Evolutionary conservation across 371 early-diverging fungal species (phyloP).

Genomic region (Umbelopsis sp.): DNA sequence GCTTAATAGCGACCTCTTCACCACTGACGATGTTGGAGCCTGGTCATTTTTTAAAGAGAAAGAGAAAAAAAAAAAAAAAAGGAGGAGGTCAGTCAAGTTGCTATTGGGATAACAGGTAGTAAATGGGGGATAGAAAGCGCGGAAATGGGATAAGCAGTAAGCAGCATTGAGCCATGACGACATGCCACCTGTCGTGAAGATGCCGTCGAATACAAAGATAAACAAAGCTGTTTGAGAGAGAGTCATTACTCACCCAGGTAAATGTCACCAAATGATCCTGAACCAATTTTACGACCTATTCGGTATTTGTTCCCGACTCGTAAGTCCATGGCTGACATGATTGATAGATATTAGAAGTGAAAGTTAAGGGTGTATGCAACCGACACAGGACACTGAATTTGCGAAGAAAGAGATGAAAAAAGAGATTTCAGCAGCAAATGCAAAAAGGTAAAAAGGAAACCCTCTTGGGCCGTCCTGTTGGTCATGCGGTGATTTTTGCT

Average conservation of each 20-base stretch:
- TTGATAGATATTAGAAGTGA: constrained; percentile 18
- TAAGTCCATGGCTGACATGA: constrained; percentile 24
- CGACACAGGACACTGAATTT: too few species aligned
- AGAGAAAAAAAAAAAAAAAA: not conserved
- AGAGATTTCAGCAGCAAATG: not conserved
- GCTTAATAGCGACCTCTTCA: constrained; percentile 90
- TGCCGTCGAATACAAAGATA: too few species aligned
- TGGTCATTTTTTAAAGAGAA: constrained; percentile 25
- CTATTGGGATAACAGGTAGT: not conserved
- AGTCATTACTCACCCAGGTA: constrained; percentile 71
- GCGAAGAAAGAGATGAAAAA: constrained; percentile 11
- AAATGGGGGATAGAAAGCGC: too few species aligned
- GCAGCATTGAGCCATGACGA: too few species aligned
- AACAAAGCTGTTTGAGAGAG: not conserved
- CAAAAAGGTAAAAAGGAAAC: not conserved
- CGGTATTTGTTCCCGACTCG: constrained; percentile 77
- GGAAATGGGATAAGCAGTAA: too few species aligned
- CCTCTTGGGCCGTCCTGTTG: constrained; percentile 4
- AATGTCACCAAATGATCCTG: constrained; percentile 98
- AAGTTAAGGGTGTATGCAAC: not conserved
- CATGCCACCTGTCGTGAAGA: too few species aligned
- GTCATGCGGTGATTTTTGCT: too few species aligned
- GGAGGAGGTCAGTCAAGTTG: not conserved
- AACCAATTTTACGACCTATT: constrained; percentile 92
- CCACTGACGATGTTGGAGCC: constrained; percentile 85